Evolutionary conservation across 345 rosid species (phyloP), one percentile per base, ranked within the genome.

Genomic region (Geranium brycei): DNA sequence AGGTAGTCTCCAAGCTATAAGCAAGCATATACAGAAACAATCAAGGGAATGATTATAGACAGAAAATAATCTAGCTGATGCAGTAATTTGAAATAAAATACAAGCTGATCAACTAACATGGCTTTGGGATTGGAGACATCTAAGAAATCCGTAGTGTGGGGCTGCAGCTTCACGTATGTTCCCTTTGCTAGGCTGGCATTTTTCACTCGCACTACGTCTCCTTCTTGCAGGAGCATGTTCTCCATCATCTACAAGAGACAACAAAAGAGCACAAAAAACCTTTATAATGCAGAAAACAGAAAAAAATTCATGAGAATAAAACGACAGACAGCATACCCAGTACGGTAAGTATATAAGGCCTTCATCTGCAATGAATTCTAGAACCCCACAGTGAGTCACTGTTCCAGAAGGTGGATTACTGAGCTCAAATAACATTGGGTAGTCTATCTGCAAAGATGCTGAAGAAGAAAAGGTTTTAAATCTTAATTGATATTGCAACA

Each of bases 281-380:
- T 23, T 16, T 5, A 38, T 5, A 5, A 10, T 5, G 47, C 47
- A 38, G 47, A 5, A 38, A 5, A 38, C 47, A 38, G 11, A 38
- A 38, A 38, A 5, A 38, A 38, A 10, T 38, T 38, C 47, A 38
- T 38, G 47, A 38, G 4, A 38, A 38, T 38, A 10, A 38, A 38
- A 38, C 11, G 47, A 38, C 6, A 38, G 11, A 10, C 1, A 38
- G 11, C 77, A 18, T 79, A 93, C 96, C 97, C 99, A 93, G 69
- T 90, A 93, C 41, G 99, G 99, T 97, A 93, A 88, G 72, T 90
- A 90, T 68, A 93, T 93, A 95, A 90, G 86, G 77, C 99, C 99
- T 81, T 93, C 99, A 78, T 93, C 97, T 30, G 99, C 97, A 71
- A 90, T 85, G 67, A 93, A 90, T 85, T 93, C 99, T n/a, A 93